Conservation (phyloP, 257 asterid genomes). For the Henckelia pumila region DNA sequence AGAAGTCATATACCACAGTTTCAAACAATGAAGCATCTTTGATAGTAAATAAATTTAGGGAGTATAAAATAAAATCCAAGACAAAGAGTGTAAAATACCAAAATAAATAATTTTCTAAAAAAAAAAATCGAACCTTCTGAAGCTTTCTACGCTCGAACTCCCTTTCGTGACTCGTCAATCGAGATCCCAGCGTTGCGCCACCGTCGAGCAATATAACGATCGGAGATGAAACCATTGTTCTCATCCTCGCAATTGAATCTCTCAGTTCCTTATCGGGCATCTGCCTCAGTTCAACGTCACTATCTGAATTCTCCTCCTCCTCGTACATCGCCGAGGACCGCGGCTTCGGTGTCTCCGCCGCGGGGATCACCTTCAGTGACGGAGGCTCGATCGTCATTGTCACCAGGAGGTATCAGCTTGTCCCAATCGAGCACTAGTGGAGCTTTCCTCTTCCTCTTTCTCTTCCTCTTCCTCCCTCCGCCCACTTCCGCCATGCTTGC, state of each 20-base stretch:
- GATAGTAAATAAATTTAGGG: slow-evolving; percentile 4
- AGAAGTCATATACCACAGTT: neutral
- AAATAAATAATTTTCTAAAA: too few relatives aligned
- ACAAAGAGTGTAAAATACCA: neutral
- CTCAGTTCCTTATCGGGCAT: slow-evolving; percentile 23
- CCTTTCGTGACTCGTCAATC: slow-evolving; percentile 10
- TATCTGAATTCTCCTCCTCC: slow-evolving; percentile 18
- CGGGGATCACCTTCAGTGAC: slow-evolving; percentile 16
- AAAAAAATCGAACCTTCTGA: slow-evolving; percentile 35
- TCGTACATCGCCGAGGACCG: slow-evolving; percentile 9
- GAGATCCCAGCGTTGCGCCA: slow-evolving; percentile 25
- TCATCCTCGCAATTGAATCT: slow-evolving; percentile 16
- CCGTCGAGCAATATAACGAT: slow-evolving; percentile 19
- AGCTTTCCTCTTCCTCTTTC: too few relatives aligned
- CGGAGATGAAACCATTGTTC: neutral
- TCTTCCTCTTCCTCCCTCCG: slow-evolving; percentile 37
- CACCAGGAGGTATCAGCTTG: slow-evolving; percentile 3
- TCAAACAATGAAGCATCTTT: neutral
- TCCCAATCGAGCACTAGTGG: slow-evolving; percentile 20
- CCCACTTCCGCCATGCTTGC: slow-evolving; percentile 29
- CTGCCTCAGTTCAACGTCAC: neutral
- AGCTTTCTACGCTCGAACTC: slow-evolving; percentile 34
- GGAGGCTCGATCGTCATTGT: slow-evolving; percentile 31
- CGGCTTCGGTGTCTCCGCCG: slow-evolving; percentile 17
- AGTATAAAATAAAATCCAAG: slow-evolving; percentile 1